phyloP scores from a whole-genome alignment of 495 filamentous ascomycete genomes.

The Penicillium taxi region DNA sequence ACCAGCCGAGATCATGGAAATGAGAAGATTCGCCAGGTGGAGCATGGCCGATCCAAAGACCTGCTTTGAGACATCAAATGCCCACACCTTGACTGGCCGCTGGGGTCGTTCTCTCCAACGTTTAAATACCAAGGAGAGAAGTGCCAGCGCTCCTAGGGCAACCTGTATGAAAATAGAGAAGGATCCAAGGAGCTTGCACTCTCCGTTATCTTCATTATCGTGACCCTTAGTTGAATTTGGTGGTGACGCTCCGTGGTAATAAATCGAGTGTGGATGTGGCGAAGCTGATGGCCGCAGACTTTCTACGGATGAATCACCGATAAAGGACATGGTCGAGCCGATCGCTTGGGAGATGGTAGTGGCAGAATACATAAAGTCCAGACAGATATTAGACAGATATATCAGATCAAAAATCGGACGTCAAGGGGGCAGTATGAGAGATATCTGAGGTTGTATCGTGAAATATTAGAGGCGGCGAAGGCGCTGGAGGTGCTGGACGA shows the following conservation, averaged over 20 bases:
- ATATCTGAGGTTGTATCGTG: too few relatives aligned
- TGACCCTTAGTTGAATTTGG: constrained; percentile 4
- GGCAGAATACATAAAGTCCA: too few relatives aligned
- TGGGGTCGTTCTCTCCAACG: constrained; percentile 87
- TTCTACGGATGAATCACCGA: too few relatives aligned
- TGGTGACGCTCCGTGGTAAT: constrained; percentile 12
- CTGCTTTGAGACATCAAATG: constrained; percentile 94
- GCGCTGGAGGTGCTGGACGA: too few relatives aligned
- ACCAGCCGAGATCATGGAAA: constrained; percentile 90
- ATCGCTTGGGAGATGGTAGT: too few relatives aligned
- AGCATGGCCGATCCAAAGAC: constrained; percentile 89
- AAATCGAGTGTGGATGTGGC: constrained; percentile 10
- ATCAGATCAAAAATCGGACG: too few relatives aligned
- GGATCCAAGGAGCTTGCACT: constrained; percentile 75
- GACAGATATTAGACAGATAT: too few relatives aligned
- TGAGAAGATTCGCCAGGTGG: constrained; percentile 83
- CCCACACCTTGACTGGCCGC: constrained; percentile 88
- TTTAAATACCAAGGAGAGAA: constrained; percentile 85
- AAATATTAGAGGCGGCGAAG: too few relatives aligned
- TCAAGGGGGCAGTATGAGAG: too few relatives aligned
- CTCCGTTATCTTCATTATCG: constrained; percentile 44
- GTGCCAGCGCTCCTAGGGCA: constrained; percentile 74
- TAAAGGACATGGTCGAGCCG: too few relatives aligned
- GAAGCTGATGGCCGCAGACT: constrained; percentile 10
- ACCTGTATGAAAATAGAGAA: constrained; percentile 86